Percentiles rank a stretch among this genome's conserved stretches.
Evolutionary conservation across 2,329 filamentous ascomycete genomes (phyloP).

Genomic region (Cercospora canescens): DNA sequence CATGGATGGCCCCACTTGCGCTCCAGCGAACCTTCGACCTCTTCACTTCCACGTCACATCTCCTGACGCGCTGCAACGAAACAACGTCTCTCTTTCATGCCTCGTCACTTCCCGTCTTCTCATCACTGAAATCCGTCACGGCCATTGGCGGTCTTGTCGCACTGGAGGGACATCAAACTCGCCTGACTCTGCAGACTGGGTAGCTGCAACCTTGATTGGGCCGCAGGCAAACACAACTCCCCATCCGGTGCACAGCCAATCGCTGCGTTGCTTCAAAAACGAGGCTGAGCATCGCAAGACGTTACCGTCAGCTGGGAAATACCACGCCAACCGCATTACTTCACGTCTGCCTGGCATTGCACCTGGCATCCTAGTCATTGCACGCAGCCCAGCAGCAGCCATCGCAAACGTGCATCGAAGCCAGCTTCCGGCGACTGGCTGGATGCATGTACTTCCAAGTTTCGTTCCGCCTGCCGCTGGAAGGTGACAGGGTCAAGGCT

Average conservation of each 20-base stretch:
- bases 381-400: not conserved
- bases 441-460: conserved; percentile 8
- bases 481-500: conserved; percentile 1
- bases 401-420: not conserved
- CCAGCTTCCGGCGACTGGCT: not conserved
- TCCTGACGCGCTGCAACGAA: not conserved
- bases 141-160: not conserved
- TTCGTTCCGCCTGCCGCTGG: conserved; percentile 2
- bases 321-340: not conserved
- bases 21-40: not conserved
- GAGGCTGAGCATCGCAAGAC: conserved; percentile 6
- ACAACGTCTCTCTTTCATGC: not conserved
- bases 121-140: not conserved
- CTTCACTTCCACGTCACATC: not conserved
- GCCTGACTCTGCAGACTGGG: conserved; percentile 3
- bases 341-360: not conserved
- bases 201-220: conserved; percentile 7
- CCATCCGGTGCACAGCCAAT: conserved; percentile 7
- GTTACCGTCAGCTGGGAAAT: not conserved
- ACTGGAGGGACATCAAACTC: not conserved
- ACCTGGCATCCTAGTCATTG: conserved; percentile 2
- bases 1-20: conserved; percentile 4
- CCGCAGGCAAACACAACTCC: conserved; percentile 11
- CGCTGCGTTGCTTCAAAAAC: conserved; percentile 2
- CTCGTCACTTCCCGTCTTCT: not conserved